Conservation (phyloP, 2,329 filamentous ascomycete genomes). For the Trichoderma oligosporum region DNA sequence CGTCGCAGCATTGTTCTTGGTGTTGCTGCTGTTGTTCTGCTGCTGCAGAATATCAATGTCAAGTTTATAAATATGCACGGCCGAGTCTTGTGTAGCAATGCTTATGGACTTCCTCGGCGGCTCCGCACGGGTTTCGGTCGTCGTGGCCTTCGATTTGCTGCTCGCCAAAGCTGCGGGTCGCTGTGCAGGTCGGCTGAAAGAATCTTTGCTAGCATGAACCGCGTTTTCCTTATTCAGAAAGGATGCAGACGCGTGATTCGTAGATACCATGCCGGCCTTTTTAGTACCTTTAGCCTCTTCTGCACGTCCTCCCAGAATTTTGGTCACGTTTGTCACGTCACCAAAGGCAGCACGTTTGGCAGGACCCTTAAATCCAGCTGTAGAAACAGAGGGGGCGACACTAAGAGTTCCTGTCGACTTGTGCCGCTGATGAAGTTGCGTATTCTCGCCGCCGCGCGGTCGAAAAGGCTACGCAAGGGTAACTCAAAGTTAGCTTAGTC, state of each 20-base stretch:
- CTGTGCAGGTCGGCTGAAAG: slow-evolving; percentile 39
- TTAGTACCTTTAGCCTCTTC: slow-evolving; percentile 39
- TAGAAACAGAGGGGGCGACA: slow-evolving; percentile 27
- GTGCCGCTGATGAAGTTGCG: slow-evolving; percentile 69
- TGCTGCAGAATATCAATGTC: slow-evolving; percentile 24
- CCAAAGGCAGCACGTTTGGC: slow-evolving; percentile 76
- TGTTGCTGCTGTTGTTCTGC: not conserved
- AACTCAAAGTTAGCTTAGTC: not conserved
- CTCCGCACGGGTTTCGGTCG: slow-evolving; percentile 27
- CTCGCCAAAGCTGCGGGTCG: slow-evolving; percentile 24
- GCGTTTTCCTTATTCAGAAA: slow-evolving; percentile 46
- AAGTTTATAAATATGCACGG: slow-evolving; percentile 19
- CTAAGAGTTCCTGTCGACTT: slow-evolving; percentile 68
- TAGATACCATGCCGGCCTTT: slow-evolving; percentile 26
- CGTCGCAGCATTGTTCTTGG: slow-evolving; percentile 17
- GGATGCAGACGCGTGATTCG: slow-evolving; percentile 26
- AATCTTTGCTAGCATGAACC: slow-evolving; percentile 32
- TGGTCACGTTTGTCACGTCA: slow-evolving; percentile 71
- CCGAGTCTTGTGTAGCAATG: slow-evolving; percentile 20
- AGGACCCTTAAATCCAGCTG: slow-evolving; percentile 38
- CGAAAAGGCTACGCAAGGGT: slow-evolving; percentile 36
- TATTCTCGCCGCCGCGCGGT: slow-evolving; percentile 51
- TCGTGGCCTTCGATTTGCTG: slow-evolving; percentile 24
- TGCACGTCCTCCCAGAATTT: slow-evolving; percentile 31
- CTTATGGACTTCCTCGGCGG: slow-evolving; percentile 27